Base-by-base conservation (phyloP, 257 asterid genomes). In the Hygrophila difformis region DNA sequence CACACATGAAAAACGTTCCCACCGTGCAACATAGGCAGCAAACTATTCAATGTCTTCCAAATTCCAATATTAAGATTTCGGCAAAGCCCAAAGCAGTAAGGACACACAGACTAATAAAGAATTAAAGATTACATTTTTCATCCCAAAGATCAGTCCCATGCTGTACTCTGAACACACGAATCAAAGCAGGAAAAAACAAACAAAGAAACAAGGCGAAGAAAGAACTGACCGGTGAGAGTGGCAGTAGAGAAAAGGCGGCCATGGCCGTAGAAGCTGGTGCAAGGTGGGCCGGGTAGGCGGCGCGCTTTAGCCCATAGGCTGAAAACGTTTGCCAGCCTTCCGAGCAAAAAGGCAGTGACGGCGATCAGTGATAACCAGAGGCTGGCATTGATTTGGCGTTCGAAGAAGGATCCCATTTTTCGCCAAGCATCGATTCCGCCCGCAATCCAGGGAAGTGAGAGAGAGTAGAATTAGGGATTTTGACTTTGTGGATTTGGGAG, bases 211-310 rank as follows among this genome's bases (percentile, higher is more conserved):
- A 42, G 5, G 9, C 22, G 28, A 52, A 5, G 19, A 42, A 35
- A 34, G 14, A 19, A 61, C 62, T 45, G 22, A 66, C 78, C 78
- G 16, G 57, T 44, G 65, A 71, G 47, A 55, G 12, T 66, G 48
- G 78, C 59, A 39, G 29, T 35, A 42, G 74, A 45, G 55, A 71
- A 19, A 59, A 71, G 78, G 56, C 18, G 62, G 60, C 50, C 49
- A 46, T 71, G 78, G 52, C 78, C 78, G 31, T 57, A 71, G 47
- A 71, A 55, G 49, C 73, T 57, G 42, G 64, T 47, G 59, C 60
- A 51, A 10, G 67, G 62, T 17, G 78, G 78, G 21, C 74, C 74
- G 14, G 74, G 74, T 16, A 71, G 45, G 28, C 15, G 49, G 23
- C 59, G 62, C 26, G 71, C 78, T 51, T 66, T 66, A 44, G 18